Conservation (phyloP, 768 basidiomycete species). For the Chalciporus piperatus region DNA sequence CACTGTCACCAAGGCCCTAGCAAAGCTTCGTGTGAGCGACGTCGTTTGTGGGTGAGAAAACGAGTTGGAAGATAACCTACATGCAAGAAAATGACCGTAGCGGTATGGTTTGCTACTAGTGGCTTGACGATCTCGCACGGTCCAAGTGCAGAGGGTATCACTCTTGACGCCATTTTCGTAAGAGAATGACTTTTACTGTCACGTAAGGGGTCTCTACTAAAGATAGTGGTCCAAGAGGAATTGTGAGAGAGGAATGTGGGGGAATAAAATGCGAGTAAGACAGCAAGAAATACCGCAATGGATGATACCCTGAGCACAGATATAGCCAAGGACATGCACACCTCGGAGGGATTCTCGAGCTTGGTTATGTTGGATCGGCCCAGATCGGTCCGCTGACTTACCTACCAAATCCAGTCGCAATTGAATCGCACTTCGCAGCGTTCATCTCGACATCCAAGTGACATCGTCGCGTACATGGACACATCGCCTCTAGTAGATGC, state of each 20-base stretch:
- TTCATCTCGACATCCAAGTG: not conserved
- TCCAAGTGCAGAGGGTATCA: conserved; percentile 19
- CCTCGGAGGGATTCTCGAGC: not conserved
- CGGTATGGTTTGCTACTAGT: conserved; percentile 60
- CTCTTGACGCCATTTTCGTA: conserved; percentile 15
- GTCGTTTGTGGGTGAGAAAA: conserved; percentile 1
- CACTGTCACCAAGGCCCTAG: conserved; percentile 76
- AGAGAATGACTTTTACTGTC: not conserved
- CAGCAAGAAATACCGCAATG: conserved; percentile 2
- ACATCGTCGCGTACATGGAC: conserved; percentile 16
- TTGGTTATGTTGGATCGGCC: conserved; percentile 13
- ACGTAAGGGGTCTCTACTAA: not conserved
- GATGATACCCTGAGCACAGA: conserved; percentile 5
- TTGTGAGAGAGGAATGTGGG: not conserved
- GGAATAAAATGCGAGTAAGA: conserved; percentile 2
- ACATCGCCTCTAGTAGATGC: conserved; percentile 8
- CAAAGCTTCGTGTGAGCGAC: conserved; percentile 2
- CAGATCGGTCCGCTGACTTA: conserved; percentile 19
- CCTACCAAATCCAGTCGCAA: conserved; percentile 3
- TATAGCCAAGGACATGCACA: not conserved
- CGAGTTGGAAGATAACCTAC: conserved; percentile 41
- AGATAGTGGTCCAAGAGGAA: not conserved
- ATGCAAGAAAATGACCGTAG: conserved; percentile 88
- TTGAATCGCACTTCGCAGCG: not conserved
- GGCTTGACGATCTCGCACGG: conserved; percentile 52